Percentiles rank a stretch among this genome's conserved stretches.
Conservation (phyloP, 169 alveolate species). For the Plasmodium sp. region DNA sequence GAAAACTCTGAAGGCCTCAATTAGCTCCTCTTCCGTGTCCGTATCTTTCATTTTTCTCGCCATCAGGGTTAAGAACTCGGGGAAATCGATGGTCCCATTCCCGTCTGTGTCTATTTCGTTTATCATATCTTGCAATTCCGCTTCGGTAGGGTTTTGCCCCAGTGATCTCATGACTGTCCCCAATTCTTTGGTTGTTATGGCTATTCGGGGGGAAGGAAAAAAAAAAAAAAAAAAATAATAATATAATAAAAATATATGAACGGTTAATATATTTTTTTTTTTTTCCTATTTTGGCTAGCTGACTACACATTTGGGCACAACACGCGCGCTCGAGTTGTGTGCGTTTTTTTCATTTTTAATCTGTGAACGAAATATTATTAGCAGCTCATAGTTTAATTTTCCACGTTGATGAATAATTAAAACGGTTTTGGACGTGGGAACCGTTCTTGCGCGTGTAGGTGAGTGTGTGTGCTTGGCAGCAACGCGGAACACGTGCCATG, state of each 20-base stretch:
- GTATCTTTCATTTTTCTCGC: conserved; percentile 99
- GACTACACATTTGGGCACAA: background rate
- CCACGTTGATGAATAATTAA: background rate
- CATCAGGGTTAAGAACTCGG: conserved; percentile 99
- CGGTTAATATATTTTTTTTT: background rate
- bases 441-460: background rate
- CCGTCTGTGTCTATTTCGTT: conserved; percentile 96
- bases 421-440: background rate
- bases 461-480: background rate
- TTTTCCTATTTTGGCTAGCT: background rate
- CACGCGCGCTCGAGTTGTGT: background rate
- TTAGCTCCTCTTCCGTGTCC: conserved; percentile 99
- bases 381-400: background rate
- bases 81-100: conserved; percentile 97
- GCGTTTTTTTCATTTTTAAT: background rate
- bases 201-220: conserved; percentile 76
- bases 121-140: conserved; percentile 96
- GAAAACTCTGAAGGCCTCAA: conserved; percentile 98
- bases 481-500: background rate
- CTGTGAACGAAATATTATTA: background rate
- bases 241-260: background rate
- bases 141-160: conserved; percentile 98
- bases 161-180: conserved; percentile 96
- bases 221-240: background rate
- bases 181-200: conserved; percentile 96